Base-by-base conservation (phyloP, 495 filamentous ascomycete species). In the Chaetomidium leptoderma region DNA sequence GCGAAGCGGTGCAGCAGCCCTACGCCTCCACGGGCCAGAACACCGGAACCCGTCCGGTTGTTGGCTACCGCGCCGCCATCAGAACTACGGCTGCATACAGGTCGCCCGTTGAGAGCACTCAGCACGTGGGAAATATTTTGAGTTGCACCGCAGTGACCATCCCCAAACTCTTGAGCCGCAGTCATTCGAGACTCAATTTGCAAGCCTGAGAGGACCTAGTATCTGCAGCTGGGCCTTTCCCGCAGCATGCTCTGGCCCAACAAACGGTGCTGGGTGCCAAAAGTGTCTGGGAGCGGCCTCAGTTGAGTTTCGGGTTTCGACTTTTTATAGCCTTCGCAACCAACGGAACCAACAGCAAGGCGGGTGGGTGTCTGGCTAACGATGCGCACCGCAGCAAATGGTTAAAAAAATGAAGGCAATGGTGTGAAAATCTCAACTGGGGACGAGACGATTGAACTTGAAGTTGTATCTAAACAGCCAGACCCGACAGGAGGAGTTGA, bases 271-370 rank as follows among this genome's bases (percentile, higher is more conserved):
- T 48, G 45, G 45, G 21, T 27, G 45, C 27, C 24, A 7, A 45
- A 16, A 29, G 13, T 16, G 11, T 32, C 30, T 32, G 45, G 30
- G 5, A 24, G 19, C 47, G 17, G 32, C 3, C 19, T 50, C 19
- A 17, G 30, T 35, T 24, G 47, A 23, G 48, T n/a, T 26, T 37
- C 6, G 14, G 4, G 48, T 51, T 39, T 51, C 33, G 33, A 26
- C 3, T 51, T 51, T 51, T 49, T 35, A 49, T 49, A 23, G 46
- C 29, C 23, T 49, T 29, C n/a, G 13, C 46, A 23, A 24, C 46
- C 46, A 49, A 49, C 46, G 13, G n/a, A n/a, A n/a, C 40, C 19
- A 17, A 7, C 36, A 17, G 3, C 35, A n/a, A n/a, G n/a, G n/a
- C n/a, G n/a, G n/a, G n/a, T n/a, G n/a, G n/a, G n/a, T n/a, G n/a